Evolutionary conservation across 176 grass and related monocot species (phyloP), one percentile per base, ranked within the genome.

Genomic region (Oryza punctata): DNA sequence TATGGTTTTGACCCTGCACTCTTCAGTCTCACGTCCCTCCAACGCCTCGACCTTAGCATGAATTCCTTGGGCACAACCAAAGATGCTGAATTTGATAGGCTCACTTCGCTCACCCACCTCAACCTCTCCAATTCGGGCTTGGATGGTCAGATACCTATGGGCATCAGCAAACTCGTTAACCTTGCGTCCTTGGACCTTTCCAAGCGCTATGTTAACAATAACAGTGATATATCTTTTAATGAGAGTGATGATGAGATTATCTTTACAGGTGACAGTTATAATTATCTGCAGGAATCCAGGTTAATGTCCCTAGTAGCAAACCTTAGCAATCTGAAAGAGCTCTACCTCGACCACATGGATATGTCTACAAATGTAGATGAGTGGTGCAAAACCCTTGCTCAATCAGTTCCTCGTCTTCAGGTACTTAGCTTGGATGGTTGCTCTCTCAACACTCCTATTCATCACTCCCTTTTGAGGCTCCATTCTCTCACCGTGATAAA

Each of bases 361-460:
- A 78, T 78, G 75, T 78, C 32, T 27, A 78, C 35, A 4, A 44
- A 23, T 7, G 7, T 21, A 18, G n/a, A 78, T 30, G 63, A 32
- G 0, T 78, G 75, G 57, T 78, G 75, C 23, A 3, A 13, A 6
- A 18, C 63, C 21, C 54, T 87, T 14, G 25, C 83, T 59, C 57
- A 49, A 24, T 83, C 69, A 11, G 33, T 65, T 54, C 68, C 80
- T 10, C 15, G 35, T 24, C 79, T 84, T 29, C 75, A 25, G 73
- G 69, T 79, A 50, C 84, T 90, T 70, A 90, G 88, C 49, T 73
- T 90, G 75, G 7, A 1, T 0, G 1, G 6, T 2, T 90, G 88
- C 18, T 3, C 24, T 0, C 84, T 90, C 38, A 5, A 1, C 13
- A 75, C 79, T 29, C 60, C 60, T 23, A 74, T 90, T 43, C 60